Evolutionary conservation across 306 rosid species (phyloP).

Genomic region (Glycine tomentella): DNA sequence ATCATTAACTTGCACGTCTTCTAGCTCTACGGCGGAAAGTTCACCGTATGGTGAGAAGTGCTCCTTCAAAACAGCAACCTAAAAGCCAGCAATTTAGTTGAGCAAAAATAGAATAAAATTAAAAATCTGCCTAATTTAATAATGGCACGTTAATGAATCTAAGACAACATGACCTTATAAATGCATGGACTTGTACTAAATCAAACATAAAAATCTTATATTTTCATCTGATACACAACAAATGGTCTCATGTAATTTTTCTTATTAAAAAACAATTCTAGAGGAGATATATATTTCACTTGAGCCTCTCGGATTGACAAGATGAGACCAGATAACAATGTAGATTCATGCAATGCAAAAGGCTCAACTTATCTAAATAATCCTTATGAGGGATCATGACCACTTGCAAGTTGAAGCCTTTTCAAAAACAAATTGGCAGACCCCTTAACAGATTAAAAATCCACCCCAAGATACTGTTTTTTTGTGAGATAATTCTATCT

Average conservation of each 20-base stretch:
- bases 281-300: conserved; percentile 5
- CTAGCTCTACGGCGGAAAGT: conserved; percentile 66
- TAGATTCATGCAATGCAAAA: conserved; percentile 16
- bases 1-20: conserved; percentile 53
- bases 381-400: background rate
- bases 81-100: conserved; percentile 36
- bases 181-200: conserved; percentile 9
- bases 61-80: conserved; percentile 79
- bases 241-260: background rate
- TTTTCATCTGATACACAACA: background rate
- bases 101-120: conserved; percentile 28
- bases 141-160: conserved; percentile 6
- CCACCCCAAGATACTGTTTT: background rate
- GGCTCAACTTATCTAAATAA: conserved; percentile 1
- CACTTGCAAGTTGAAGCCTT: background rate
- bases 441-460: background rate
- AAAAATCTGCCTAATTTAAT: background rate
- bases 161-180: conserved; percentile 32
- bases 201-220: conserved; percentile 7
- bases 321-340: conserved; percentile 17
- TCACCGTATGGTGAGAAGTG: conserved; percentile 81
- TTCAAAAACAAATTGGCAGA: background rate
- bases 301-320: conserved; percentile 3
- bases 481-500: background rate
- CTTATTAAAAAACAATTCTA: background rate